Evolutionary conservation across 2,329 filamentous ascomycete genomes (phyloP), one percentile per base, ranked within the genome.

Genomic region (Golovinomyces cichoracearum): DNA sequence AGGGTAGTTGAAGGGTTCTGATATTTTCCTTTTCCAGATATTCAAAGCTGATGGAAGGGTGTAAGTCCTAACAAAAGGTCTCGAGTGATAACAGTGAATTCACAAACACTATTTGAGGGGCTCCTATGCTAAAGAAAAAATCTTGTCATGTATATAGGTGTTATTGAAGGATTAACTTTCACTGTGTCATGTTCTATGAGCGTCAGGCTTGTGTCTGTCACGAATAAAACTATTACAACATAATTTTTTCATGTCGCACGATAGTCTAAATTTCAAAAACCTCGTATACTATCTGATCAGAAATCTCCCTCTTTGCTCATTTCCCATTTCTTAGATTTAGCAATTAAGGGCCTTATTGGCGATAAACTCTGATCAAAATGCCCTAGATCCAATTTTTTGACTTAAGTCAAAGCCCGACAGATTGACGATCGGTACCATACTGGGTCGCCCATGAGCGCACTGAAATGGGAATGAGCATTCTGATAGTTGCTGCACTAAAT

Each of bases 381-480:
- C n/a, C n/a, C n/a, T n/a, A n/a, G n/a, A n/a, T n/a, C n/a, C n/a
- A n/a, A n/a, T n/a, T n/a, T 33, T 33, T 3, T n/a, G 1, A 33
- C n/a, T n/a, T 12, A 33, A 41, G 7, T 12, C 22, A n/a, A 33
- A 41, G 7, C 13, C 22, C 5, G 29, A n/a, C 26, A 77, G 51
- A 51, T 74, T 68, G 3, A 77, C 61, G n/a, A 80, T 51, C 1
- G 76, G 76, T 5, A 72, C 69, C 69, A 80, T 72, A 29, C 72
- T 76, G 1, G 76, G 76, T 48, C 77, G 67, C 0, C 83, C 83
- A 65, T 92, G 83, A 1, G 83, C 83, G 62, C 83, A 92, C 58
- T 83, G 78, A 54, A 90, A 90, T 0, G 83, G 83, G 52, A 88
- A 83, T 0, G 67, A 68, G 54, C 80, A 85, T 0, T 57, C 58